phyloP scores from a whole-genome alignment of 805 yeast species.

The Lipomyces chichibuensis region DNA sequence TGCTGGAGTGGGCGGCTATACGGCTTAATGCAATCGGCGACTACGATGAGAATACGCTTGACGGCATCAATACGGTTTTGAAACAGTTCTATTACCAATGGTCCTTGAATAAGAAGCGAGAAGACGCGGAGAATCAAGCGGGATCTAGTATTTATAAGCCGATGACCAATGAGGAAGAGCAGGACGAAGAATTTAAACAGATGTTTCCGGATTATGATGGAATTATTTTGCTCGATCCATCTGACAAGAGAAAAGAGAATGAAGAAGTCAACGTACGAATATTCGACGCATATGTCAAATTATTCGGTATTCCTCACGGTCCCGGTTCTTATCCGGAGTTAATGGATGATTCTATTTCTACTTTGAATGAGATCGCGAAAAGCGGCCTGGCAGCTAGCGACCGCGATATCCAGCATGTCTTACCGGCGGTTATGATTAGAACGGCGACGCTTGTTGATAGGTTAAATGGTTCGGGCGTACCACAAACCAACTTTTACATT shows the following conservation, averaged over 20 bases:
- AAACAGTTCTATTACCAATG: constrained; percentile 75
- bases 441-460: constrained; percentile 4
- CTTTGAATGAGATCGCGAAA: neutral
- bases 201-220: constrained; percentile 89
- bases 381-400: constrained; percentile 31
- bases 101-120: constrained; percentile 70
- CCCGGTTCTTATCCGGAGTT: neutral
- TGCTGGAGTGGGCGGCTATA: constrained; percentile 18
- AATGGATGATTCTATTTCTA: neutral
- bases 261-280: constrained; percentile 4
- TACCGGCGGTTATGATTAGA: constrained; percentile 15
- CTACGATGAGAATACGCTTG: constrained; percentile 1
- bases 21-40: constrained; percentile 17
- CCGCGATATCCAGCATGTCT: constrained; percentile 11
- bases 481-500: constrained; percentile 58
- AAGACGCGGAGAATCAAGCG: constrained; percentile 63
- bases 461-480: neutral
- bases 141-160: constrained; percentile 68
- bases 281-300: neutral
- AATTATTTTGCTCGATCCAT: constrained; percentile 47
- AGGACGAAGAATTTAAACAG: constrained; percentile 76
- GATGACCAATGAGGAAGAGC: constrained; percentile 63
- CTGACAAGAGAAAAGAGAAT: constrained; percentile 38
- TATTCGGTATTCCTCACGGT: neutral
- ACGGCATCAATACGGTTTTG: constrained; percentile 44